phyloP scores from a whole-genome alignment of 1,139 yeast species.

The Geotrichum restrictum region DNA sequence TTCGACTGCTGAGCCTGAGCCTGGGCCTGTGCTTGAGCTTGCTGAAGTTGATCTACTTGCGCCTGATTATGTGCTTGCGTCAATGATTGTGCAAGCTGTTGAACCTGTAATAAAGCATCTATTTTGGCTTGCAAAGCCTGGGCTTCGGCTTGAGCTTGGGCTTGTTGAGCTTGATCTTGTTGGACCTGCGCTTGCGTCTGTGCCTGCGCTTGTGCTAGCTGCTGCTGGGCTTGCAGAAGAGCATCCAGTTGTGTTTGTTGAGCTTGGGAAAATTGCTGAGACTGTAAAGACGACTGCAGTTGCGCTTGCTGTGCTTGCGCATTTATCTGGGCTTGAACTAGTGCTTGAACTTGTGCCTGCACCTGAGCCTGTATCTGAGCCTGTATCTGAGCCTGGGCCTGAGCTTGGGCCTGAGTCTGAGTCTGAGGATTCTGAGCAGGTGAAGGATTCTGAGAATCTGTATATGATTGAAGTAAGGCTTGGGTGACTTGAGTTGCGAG shows the following conservation, averaged over 20 bases:
- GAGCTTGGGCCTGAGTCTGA: background rate
- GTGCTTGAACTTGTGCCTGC: background rate
- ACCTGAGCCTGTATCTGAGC: background rate
- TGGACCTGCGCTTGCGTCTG: background rate
- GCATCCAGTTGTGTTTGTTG: background rate
- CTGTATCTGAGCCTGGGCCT: background rate
- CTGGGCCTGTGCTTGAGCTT: background rate
- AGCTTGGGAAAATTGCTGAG: background rate
- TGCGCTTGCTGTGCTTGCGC: slow-evolving; percentile 8
- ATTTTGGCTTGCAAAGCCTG: too few relatives aligned
- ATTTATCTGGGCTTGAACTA: slow-evolving; percentile 5
- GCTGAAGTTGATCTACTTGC: slow-evolving; percentile 11
- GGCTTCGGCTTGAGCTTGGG: background rate
- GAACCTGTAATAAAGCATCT: background rate
- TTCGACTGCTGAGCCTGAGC: background rate
- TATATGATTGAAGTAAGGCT: too few relatives aligned
- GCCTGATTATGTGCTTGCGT: slow-evolving; percentile 7
- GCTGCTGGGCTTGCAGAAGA: background rate
- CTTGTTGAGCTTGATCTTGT: background rate
- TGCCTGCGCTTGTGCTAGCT: background rate
- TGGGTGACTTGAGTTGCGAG: too few relatives aligned
- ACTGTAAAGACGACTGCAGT: slow-evolving; percentile 6
- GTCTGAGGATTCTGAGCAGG: too few relatives aligned
- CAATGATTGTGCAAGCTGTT: background rate
- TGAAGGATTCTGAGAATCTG: too few relatives aligned